A percentile compares a stretch with the other conserved stretches of the same genome.
Conservation (phyloP, 31 red algal genomes). For the Asparagopsis taxiformis region DNA sequence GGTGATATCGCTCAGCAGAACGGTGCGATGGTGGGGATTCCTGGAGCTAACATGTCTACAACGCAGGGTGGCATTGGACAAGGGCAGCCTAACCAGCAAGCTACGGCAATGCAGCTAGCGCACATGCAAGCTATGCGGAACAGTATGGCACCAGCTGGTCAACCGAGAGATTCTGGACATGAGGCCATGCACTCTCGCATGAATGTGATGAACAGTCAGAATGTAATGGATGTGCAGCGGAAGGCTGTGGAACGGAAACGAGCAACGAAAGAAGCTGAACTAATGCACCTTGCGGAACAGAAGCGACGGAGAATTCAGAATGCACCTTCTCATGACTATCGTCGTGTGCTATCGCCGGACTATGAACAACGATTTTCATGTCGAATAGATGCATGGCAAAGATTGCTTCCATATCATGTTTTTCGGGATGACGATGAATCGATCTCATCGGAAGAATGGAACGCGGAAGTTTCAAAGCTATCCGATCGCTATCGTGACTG, state of each 20-base stretch:
- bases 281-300: conserved; percentile 4
- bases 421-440: conserved; percentile 13
- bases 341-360: conserved; percentile 31
- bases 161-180: too few relatives aligned
- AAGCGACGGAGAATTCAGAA: conserved; percentile 20
- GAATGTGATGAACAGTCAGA: neutral
- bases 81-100: too few relatives aligned
- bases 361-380: conserved; percentile 32
- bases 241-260: conserved; percentile 18
- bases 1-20: too few relatives aligned
- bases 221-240: neutral
- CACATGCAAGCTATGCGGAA: too few relatives aligned
- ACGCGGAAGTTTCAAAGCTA: neutral
- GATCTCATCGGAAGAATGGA: conserved; percentile 33
- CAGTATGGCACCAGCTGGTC: too few relatives aligned
- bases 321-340: conserved; percentile 25
- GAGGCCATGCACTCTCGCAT: conserved; percentile 1
- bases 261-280: conserved; percentile 10
- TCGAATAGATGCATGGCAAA: conserved; percentile 24
- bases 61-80: too few relatives aligned
- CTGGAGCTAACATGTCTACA: too few relatives aligned
- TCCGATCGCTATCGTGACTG: conserved; percentile 16
- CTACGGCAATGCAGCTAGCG: too few relatives aligned
- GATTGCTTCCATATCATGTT: conserved; percentile 41
- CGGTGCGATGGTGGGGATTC: too few relatives aligned